These are phyloP conservation scores for Periconia macrospinosa DNA, from an alignment of 2,329 filamentous ascomycete genomes.

Conservation along the genomic window DNA sequence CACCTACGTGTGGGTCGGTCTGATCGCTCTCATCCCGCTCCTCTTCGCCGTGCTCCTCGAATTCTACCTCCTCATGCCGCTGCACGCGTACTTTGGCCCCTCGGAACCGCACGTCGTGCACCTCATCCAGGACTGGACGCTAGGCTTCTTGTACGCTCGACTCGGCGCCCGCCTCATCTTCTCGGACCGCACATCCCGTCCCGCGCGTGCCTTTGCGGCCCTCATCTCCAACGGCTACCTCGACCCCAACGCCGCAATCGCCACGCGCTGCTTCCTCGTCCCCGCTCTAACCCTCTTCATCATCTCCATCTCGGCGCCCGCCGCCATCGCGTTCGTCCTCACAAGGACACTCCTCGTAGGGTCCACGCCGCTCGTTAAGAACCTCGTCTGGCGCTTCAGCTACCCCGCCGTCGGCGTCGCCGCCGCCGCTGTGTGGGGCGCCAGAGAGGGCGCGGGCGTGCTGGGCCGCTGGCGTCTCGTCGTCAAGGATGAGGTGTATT, in stretches of 20 bases:
- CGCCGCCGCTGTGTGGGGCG: conserved; percentile 52
- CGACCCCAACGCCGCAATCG: conserved; percentile 74
- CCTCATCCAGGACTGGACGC: conserved; percentile 89
- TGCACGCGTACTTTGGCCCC: conserved; percentile 70
- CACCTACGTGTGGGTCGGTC: conserved; percentile 73
- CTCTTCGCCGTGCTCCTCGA: conserved; percentile 80
- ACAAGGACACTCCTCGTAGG: conserved; percentile 46
- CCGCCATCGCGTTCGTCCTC: conserved; percentile 58
- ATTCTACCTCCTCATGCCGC: conserved; percentile 82
- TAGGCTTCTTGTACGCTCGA: conserved; percentile 88
- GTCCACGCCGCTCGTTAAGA: conserved; percentile 53
- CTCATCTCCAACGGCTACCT: conserved; percentile 73
- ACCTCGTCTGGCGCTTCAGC: conserved; percentile 64
- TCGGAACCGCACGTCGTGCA: conserved; percentile 70
- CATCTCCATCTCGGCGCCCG: conserved; percentile 66
- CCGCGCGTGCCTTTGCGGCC: conserved; percentile 72
- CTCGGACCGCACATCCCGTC: conserved; percentile 68
- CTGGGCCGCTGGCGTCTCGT: conserved; percentile 76
- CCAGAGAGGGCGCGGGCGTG: conserved; percentile 56
- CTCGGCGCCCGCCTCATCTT: conserved; percentile 71
- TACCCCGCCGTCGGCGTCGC: conserved; percentile 67
- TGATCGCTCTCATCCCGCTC: conserved; percentile 79
- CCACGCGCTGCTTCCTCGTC: conserved; percentile 85
- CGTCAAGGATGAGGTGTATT: conserved; percentile 91
- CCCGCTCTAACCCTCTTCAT: conserved; percentile 67